A percentile compares a stretch with the other conserved stretches of the same genome.
Conservation (phyloP, 257 asterid genomes). For the Penstemon eatonii region DNA sequence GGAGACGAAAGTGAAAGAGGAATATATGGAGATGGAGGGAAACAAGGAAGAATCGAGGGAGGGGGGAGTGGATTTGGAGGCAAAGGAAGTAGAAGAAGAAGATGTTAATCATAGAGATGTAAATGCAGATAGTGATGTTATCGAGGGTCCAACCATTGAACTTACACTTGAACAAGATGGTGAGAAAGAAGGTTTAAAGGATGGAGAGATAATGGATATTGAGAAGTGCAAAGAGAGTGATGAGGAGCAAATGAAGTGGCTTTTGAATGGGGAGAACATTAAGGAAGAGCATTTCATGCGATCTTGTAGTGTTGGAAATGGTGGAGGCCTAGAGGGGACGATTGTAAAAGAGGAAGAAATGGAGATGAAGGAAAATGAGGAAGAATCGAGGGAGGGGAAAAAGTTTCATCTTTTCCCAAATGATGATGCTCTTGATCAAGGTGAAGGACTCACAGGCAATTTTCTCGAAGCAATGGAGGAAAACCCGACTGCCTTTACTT, state of each 20-base stretch:
- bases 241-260: conserved; percentile 52
- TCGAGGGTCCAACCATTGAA: conserved; percentile 60
- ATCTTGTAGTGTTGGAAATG: conserved; percentile 43
- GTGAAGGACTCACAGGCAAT: conserved; percentile 62
- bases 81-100: conserved; percentile 23
- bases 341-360: conserved; percentile 29
- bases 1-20: conserved; percentile 29
- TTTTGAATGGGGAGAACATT: conserved; percentile 45
- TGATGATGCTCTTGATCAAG: conserved; percentile 42
- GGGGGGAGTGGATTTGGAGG: conserved; percentile 35
- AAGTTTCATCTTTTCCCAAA: conserved; percentile 29
- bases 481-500: conserved; percentile 41
- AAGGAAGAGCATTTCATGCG: conserved; percentile 52
- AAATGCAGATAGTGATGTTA: conserved; percentile 6
- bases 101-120: conserved; percentile 28
- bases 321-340: conserved; percentile 22
- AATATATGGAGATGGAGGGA: conserved; percentile 31
- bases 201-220: conserved; percentile 45
- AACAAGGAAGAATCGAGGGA: conserved; percentile 39
- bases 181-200: conserved; percentile 36
- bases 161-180: conserved; percentile 74
- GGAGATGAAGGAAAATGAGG: conserved; percentile 36
- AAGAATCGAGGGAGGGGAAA: conserved; percentile 32
- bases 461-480: conserved; percentile 60
- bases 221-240: conserved; percentile 41